phyloP scores from a whole-genome alignment of 768 basidiomycete species.

The Mycena rosella region DNA sequence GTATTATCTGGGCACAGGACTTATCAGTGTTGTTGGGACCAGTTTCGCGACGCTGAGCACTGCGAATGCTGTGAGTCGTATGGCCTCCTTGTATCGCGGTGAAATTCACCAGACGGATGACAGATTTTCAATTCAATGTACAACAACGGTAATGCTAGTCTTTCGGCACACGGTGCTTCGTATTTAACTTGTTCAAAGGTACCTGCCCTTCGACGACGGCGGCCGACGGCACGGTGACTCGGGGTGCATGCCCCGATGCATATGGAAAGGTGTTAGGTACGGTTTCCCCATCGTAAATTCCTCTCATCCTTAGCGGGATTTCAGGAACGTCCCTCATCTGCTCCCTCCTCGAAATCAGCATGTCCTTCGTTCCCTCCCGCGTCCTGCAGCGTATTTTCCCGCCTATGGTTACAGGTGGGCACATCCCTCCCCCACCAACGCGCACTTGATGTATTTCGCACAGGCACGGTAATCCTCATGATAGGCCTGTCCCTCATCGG shows the following conservation, averaged over 20 bases:
- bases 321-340: slow-evolving; percentile 82
- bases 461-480: slow-evolving; percentile 83
- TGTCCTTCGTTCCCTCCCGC: slow-evolving; percentile 79
- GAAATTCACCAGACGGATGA: too few relatives aligned
- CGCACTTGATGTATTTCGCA: background rate
- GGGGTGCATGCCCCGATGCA: slow-evolving; percentile 80
- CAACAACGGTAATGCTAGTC: slow-evolving; percentile 66
- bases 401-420: slow-evolving; percentile 78
- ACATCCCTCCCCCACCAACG: background rate
- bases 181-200: too few relatives aligned
- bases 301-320: background rate
- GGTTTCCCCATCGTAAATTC: background rate
- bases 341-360: slow-evolving; percentile 80
- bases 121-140: slow-evolving; percentile 84
- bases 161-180: too few relatives aligned
- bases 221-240: slow-evolving; percentile 70
- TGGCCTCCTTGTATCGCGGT: background rate
- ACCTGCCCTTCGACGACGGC: slow-evolving; percentile 65
- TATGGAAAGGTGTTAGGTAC: slow-evolving; percentile 83
- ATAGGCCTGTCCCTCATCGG: slow-evolving; percentile 86
- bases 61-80: slow-evolving; percentile 52
- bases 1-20: slow-evolving; percentile 82
- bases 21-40: slow-evolving; percentile 68
- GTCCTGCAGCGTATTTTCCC: slow-evolving; percentile 79
- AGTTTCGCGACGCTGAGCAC: slow-evolving; percentile 22